Conservation (phyloP, 164 flowering plant species). For the Taxillus chinensis region DNA sequence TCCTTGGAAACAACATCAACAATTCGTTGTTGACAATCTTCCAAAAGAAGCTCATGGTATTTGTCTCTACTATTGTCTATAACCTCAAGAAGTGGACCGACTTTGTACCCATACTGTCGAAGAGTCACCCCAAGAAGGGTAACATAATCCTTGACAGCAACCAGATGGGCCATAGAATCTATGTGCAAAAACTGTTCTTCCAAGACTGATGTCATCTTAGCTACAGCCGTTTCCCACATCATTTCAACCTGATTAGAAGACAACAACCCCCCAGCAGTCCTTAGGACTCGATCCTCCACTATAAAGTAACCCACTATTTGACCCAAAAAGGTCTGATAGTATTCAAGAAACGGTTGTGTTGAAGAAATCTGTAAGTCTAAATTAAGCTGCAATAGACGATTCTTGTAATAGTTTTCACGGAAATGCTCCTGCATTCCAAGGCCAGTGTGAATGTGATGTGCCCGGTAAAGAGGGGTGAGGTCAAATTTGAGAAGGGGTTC, state of each 20-base stretch:
- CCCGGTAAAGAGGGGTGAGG: constrained; percentile 80
- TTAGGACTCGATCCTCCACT: constrained; percentile 76
- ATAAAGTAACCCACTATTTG: constrained; percentile 84
- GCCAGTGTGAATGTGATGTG: constrained; percentile 69
- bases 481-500: constrained; percentile 66
- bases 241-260: constrained; percentile 52
- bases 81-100: constrained; percentile 51
- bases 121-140: constrained; percentile 75
- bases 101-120: constrained; percentile 73
- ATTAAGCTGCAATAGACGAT: constrained; percentile 65
- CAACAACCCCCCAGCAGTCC: constrained; percentile 69
- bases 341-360: constrained; percentile 68
- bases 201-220: constrained; percentile 55
- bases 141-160: constrained; percentile 76
- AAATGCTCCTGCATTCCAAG: constrained; percentile 67
- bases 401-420: constrained; percentile 74
- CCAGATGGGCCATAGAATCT: constrained; percentile 74
- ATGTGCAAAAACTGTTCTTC: constrained; percentile 63
- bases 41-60: constrained; percentile 78
- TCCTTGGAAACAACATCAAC: constrained; percentile 46
- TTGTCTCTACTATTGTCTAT: constrained; percentile 59
- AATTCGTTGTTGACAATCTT: constrained; percentile 66
- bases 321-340: constrained; percentile 63
- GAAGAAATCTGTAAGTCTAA: constrained; percentile 74
- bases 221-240: constrained; percentile 77